phyloP scores from a whole-genome alignment of 1,284 basidiomycete species.

The Sporisorium iseilematis-ciliati region DNA sequence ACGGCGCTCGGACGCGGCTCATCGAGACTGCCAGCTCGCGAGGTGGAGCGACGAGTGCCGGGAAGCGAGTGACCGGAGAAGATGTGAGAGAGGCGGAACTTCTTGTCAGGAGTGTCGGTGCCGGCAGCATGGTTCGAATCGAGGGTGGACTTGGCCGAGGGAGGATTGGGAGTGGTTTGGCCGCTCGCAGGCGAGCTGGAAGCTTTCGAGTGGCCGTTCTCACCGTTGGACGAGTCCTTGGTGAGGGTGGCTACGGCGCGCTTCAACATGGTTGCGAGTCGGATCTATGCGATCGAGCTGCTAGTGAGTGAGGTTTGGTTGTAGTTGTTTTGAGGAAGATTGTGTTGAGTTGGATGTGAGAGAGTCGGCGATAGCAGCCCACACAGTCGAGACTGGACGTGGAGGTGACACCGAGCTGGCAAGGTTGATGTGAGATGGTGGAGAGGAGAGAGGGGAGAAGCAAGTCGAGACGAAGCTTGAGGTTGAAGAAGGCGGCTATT shows the following conservation, averaged over 20 bases:
- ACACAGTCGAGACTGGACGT: conserved; percentile 57
- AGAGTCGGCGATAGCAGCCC: conserved; percentile 26
- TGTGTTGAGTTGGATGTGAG: background rate
- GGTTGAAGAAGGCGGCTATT: too few relatives aligned
- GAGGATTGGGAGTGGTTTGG: conserved; percentile 21
- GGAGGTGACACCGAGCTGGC: conserved; percentile 29
- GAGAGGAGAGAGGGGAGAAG: background rate
- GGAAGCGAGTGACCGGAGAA: conserved; percentile 35
- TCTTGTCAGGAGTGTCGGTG: conserved; percentile 30
- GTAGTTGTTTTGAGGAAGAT: background rate
- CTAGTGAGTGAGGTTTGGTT: background rate
- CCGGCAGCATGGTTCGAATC: conserved; percentile 21
- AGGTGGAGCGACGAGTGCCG: conserved; percentile 28
- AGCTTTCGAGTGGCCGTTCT: conserved; percentile 22
- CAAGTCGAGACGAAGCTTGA: background rate
- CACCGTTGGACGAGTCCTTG: conserved; percentile 30
- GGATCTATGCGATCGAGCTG: background rate
- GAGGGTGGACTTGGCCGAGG: conserved; percentile 33
- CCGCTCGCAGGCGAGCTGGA: conserved; percentile 19
- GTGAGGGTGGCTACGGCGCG: conserved; percentile 40
- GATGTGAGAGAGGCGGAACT: conserved; percentile 53
- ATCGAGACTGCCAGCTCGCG: conserved; percentile 33
- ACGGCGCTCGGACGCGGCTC: conserved; percentile 49
- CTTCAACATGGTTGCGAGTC: conserved; percentile 32
- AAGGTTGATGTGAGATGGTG: background rate